Evolutionary conservation across 306 rosid genomes (phyloP).

Genomic region (Aeschynomene evenia): DNA sequence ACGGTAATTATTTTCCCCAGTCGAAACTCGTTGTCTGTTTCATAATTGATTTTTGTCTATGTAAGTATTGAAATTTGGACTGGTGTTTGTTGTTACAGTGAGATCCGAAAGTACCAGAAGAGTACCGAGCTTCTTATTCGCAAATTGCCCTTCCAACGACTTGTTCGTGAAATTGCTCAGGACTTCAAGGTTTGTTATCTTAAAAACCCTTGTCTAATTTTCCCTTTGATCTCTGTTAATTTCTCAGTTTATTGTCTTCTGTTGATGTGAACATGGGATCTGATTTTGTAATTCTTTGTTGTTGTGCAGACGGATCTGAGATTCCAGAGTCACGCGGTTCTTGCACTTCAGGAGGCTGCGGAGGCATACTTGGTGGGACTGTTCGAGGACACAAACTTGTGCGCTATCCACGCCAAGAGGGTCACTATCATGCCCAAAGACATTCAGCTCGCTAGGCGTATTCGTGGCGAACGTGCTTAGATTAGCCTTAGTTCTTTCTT

Average conservation of each 20-base stretch:
- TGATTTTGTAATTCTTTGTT: no score
- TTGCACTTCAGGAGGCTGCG: no score
- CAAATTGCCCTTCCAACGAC: constrained; percentile 56
- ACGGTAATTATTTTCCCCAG: constrained; percentile 19
- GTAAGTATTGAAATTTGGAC: not conserved
- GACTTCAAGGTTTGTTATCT: constrained; percentile 44
- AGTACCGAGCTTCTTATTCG: constrained; percentile 59
- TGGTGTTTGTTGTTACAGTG: constrained; percentile 21
- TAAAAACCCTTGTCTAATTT: no score
- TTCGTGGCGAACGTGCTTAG: constrained; percentile 64
- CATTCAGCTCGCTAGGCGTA: constrained; percentile 54
- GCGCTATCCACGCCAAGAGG: no score
- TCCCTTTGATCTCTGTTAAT: no score
- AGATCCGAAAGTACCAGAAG: constrained; percentile 66
- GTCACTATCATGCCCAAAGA: constrained; percentile 71
- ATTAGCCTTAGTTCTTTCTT: no score
- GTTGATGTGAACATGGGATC: no score
- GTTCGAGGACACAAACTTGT: no score
- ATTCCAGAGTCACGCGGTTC: constrained; percentile 68
- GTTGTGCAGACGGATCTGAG: constrained; percentile 47
- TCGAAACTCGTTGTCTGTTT: not conserved
- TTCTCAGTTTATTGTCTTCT: no score
- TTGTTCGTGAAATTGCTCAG: constrained; percentile 64
- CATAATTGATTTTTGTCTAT: not conserved
- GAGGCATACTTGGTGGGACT: no score